Base-by-base conservation (phyloP, 805 yeast genomes). In the Yamadazyma akitaensis region DNA sequence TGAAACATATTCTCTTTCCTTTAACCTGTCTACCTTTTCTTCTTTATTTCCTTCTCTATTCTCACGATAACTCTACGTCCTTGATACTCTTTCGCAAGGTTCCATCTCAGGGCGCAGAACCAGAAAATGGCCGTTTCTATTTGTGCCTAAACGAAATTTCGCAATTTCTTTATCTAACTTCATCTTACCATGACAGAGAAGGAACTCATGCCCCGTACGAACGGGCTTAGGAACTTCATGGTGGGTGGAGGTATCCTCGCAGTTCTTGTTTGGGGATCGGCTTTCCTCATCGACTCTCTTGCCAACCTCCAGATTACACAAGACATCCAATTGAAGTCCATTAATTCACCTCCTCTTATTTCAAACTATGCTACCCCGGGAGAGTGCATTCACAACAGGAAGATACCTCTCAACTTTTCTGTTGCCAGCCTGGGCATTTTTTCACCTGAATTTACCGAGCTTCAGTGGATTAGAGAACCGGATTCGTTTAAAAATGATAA, bases 391-490 rank as follows among this genome's bases (percentile, higher is more conserved):
- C 9, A 9, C 4, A 31, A 51, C 12, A 65, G 63, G 1, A 63
- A 61, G 47, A 48, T 50, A 9, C 65, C 63, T 14, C 53, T 72
- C 38, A 60, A 64, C 39, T 59, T 66, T 30, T 49, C 60, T 3
- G 58, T 57, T 9, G 64, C 64, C 2, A 73, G 92, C 52, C 76
- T 78, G 42, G 81, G 81, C 1, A 71, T 77, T 2, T 85, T 85
- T 54, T 50, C 59, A 0, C 84, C 94, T 0, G 63, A 67, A 13
- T 63, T 57, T 42, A 77, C 79, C 50, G 62, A 76, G 8, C 70
- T 88, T 28, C 92, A 85, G 61, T 88, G 96, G 96, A 78, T 88
- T 38, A 68, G 64, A 14, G 68, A 69, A 17, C 79, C 80, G 1
- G 71, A 71, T 19, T 77, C 84, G 0, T 57, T 66, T 9, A 51